Conservation (phyloP, 768 basidiomycete genomes). For the Mycena leptocephala region DNA sequence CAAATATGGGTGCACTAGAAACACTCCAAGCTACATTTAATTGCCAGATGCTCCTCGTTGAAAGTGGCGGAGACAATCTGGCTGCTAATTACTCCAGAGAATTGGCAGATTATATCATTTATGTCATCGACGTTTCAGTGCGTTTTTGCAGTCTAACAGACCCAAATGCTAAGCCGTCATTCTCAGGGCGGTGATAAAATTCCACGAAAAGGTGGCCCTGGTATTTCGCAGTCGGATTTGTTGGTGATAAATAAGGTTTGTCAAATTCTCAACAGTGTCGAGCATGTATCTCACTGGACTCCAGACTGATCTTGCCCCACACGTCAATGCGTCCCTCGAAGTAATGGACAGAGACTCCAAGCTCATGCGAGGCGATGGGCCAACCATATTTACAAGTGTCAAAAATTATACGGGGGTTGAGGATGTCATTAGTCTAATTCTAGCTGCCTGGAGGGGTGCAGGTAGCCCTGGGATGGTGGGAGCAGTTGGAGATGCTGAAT, state of each 20-base stretch:
- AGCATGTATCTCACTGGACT: background rate
- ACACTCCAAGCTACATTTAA: constrained; percentile 92
- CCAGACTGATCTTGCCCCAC: constrained; percentile 93
- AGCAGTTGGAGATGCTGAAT: constrained; percentile 59
- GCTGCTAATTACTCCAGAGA: constrained; percentile 98
- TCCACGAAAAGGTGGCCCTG: constrained; percentile 97
- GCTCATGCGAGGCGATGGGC: constrained; percentile 94
- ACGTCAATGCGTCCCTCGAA: constrained; percentile 93
- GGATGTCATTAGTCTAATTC: constrained; percentile 85
- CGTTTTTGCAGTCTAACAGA: constrained; percentile 38
- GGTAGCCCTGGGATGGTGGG: constrained; percentile 80
- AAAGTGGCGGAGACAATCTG: constrained; percentile 97
- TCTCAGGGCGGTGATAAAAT: constrained; percentile 96
- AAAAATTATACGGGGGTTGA: constrained; percentile 85
- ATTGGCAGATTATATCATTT: constrained; percentile 97
- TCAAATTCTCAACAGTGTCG: background rate
- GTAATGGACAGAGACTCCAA: constrained; percentile 97
- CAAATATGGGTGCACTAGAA: constrained; percentile 97
- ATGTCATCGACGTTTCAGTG: constrained; percentile 91
- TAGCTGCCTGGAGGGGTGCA: constrained; percentile 91
- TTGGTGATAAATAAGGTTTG: constrained; percentile 94
- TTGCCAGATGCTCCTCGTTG: constrained; percentile 94
- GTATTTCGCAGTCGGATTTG: constrained; percentile 96
- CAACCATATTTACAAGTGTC: constrained; percentile 93
- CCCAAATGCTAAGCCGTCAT: constrained; percentile 14